phyloP scores from a whole-genome alignment of 352 stramenopile genomes.

The Thraustochytrium striatum region DNA sequence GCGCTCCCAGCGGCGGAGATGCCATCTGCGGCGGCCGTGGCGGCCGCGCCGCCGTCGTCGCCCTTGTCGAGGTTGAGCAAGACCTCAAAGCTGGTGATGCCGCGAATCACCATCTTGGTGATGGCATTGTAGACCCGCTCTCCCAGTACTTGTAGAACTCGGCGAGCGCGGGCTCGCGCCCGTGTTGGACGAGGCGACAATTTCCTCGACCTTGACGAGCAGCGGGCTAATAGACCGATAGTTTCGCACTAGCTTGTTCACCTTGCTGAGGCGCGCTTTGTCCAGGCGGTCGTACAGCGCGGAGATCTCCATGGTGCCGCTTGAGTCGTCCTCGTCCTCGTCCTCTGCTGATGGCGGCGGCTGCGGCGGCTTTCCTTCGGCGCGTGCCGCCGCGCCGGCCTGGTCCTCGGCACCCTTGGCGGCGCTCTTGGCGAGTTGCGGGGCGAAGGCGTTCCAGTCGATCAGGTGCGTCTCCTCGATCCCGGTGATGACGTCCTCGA shows the following conservation, averaged over 20 bases:
- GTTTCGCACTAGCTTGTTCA: slow-evolving; percentile 85
- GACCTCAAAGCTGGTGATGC: slow-evolving; percentile 87
- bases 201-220: slow-evolving; percentile 91
- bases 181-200: slow-evolving; percentile 85
- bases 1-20: neutral
- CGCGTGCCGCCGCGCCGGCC: neutral
- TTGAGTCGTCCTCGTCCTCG: slow-evolving; percentile 55
- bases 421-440: neutral
- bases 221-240: slow-evolving; percentile 83
- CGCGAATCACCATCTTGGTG: slow-evolving; percentile 89
- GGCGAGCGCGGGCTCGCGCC: slow-evolving; percentile 76
- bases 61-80: slow-evolving; percentile 65
- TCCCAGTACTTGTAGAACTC: slow-evolving; percentile 97
- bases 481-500: slow-evolving; percentile 81
- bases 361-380: neutral
- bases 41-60: neutral
- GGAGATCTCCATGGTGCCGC: slow-evolving; percentile 78
- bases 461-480: slow-evolving; percentile 87
- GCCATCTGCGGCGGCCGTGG: neutral
- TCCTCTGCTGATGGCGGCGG: neutral
- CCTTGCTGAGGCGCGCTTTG: slow-evolving; percentile 75
- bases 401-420: neutral
- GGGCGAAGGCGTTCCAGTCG: slow-evolving; percentile 78
- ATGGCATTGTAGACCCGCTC: slow-evolving; percentile 90
- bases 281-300: slow-evolving; percentile 90